Evolutionary conservation across 345 rosid genomes (phyloP).

Genomic region (Raphanus sativus): DNA sequence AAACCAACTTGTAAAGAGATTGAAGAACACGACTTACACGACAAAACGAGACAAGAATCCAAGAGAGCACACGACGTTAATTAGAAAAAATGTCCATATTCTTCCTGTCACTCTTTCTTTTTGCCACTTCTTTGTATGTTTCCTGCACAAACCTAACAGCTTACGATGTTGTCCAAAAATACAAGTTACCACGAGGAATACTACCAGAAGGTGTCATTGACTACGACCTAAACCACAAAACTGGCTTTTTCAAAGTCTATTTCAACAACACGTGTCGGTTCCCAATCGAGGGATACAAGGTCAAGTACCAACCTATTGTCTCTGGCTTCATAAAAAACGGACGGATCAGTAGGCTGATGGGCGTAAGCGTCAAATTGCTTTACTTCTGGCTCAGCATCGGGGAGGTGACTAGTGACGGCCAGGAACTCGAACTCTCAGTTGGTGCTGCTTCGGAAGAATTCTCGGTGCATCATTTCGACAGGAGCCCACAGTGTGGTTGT

Average conservation of each 20-base stretch:
- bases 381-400: constrained; percentile 59
- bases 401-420: constrained; percentile 46
- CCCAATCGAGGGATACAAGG: constrained; percentile 43
- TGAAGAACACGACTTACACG: neutral
- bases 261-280: constrained; percentile 49
- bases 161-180: constrained; percentile 49
- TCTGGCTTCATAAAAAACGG: constrained; percentile 46
- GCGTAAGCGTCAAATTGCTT: constrained; percentile 56
- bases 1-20: neutral
- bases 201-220: constrained; percentile 58
- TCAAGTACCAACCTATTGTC: constrained; percentile 54
- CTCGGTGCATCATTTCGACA: constrained; percentile 46
- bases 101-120: constrained; percentile 1
- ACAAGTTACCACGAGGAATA: constrained; percentile 59
- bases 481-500: constrained; percentile 78
- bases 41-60: neutral
- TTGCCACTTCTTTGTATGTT: neutral
- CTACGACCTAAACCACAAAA: constrained; percentile 51
- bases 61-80: neutral
- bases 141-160: constrained; percentile 27
- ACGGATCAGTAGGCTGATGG: constrained; percentile 44
- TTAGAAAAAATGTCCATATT: constrained; percentile 12
- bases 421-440: constrained; percentile 48
- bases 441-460: constrained; percentile 54
- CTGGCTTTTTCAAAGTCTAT: constrained; percentile 50